Conservation (phyloP, 768 basidiomycete species). For the Hydnum rufescens region DNA sequence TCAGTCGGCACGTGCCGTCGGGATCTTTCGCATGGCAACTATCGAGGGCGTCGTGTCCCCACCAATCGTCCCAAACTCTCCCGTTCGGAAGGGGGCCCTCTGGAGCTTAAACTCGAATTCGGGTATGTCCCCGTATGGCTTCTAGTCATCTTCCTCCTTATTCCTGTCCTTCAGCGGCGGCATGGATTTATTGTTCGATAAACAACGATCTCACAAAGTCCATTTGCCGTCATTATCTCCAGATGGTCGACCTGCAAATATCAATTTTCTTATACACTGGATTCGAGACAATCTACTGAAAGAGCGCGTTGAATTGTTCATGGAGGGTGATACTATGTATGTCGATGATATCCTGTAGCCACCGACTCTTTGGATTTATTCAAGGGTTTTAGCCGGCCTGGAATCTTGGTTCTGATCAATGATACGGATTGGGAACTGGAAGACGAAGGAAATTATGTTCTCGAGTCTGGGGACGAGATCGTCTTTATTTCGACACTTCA, state of each 20-base stretch:
- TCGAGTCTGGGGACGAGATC: constrained; percentile 68
- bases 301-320: constrained; percentile 75
- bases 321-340: constrained; percentile 74
- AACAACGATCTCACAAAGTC: constrained; percentile 33
- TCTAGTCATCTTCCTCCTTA: neutral
- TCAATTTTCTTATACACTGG: constrained; percentile 61
- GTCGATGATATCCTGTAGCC: constrained; percentile 10
- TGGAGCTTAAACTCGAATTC: constrained; percentile 46
- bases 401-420: constrained; percentile 91
- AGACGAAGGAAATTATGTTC: constrained; percentile 69
- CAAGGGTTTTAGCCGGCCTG: constrained; percentile 53
- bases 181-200: constrained; percentile 66
- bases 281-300: constrained; percentile 59
- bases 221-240: constrained; percentile 30
- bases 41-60: neutral
- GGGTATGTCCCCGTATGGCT: constrained; percentile 10
- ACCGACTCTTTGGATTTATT: constrained; percentile 1
- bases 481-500: constrained; percentile 95
- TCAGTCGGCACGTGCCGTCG: neutral
- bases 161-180: constrained; percentile 34
- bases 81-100: neutral
- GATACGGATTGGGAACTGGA: constrained; percentile 97
- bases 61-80: neutral
- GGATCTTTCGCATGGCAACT: neutral
- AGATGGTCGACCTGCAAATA: constrained; percentile 30